phyloP scores from a whole-genome alignment of 805 yeast species.

The Metschnikowia amazonensis region DNA sequence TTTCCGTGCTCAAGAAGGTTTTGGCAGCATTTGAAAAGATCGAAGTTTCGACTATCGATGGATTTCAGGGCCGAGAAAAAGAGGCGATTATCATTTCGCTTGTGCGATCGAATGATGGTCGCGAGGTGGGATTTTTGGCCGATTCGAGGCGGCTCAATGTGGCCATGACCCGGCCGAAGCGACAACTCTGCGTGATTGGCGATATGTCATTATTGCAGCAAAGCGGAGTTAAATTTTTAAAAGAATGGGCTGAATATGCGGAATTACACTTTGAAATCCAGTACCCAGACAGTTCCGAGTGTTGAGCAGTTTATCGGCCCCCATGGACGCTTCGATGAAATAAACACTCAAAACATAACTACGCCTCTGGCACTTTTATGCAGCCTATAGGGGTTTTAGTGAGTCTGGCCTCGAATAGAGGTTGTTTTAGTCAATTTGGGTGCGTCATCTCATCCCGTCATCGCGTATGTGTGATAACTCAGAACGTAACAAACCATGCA shows the following conservation, averaged over 20 bases:
- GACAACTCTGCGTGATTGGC: constrained; percentile 83
- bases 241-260: constrained; percentile 66
- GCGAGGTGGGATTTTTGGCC: constrained; percentile 75
- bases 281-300: constrained; percentile 49
- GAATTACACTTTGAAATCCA: constrained; percentile 63
- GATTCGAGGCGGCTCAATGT: constrained; percentile 84
- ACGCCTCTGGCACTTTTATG: not conserved
- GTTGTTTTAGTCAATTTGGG: not conserved
- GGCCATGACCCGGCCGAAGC: constrained; percentile 85
- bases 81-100: constrained; percentile 76
- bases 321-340: not conserved
- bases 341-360: not conserved
- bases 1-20: constrained; percentile 48
- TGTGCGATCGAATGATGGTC: constrained; percentile 71
- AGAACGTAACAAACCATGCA: not conserved
- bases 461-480: not conserved
- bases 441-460: not conserved
- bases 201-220: constrained; percentile 67
- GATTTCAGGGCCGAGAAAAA: constrained; percentile 95
- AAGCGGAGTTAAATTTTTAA: constrained; percentile 46
- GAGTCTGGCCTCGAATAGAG: not conserved
- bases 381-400: not conserved
- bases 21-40: constrained; percentile 36
- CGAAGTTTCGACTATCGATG: constrained; percentile 90
- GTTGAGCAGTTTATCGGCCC: constrained; percentile 8